phyloP scores from a whole-genome alignment of 2,329 filamentous ascomycete species.

The Endoconidiophora laricicola region DNA sequence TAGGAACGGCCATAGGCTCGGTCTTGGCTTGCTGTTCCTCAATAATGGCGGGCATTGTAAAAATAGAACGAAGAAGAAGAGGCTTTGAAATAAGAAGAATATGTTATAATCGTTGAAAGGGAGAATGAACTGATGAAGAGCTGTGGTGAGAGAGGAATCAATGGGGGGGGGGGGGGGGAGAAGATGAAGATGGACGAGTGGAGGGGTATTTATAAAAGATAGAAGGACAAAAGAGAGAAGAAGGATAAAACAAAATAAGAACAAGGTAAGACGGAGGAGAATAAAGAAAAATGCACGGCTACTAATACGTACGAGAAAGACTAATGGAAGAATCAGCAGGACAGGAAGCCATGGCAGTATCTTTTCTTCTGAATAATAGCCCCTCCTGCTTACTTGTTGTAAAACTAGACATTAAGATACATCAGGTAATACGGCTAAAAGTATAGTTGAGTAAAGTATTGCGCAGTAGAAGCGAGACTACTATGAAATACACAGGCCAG shows the following conservation, averaged over 20 bases:
- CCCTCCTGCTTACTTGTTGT: no score
- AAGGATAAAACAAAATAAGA: neutral
- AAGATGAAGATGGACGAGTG: neutral
- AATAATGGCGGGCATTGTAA: constrained; percentile 3
- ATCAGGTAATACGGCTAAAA: no score
- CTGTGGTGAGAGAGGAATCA: neutral
- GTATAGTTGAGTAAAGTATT: no score
- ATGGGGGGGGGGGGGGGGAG: no score
- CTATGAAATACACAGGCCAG: no score
- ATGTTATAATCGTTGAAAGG: neutral
- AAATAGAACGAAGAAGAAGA: no score
- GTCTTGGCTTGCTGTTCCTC: constrained; percentile 7
- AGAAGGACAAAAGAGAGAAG: neutral
- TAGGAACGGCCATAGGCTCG: neutral
- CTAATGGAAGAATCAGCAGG: neutral
- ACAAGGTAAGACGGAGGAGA: neutral
- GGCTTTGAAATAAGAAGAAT: no score
- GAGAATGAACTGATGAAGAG: neutral
- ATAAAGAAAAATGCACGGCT: neutral
- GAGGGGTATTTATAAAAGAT: neutral
- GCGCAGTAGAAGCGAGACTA: no score
- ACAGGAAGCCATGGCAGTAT: neutral
- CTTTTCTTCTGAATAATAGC: no score
- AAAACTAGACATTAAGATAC: no score
- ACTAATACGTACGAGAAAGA: neutral